These are phyloP conservation scores for Ailanthus altissimus DNA, from an alignment of 345 rosid species.

Conservation along the genomic window DNA sequence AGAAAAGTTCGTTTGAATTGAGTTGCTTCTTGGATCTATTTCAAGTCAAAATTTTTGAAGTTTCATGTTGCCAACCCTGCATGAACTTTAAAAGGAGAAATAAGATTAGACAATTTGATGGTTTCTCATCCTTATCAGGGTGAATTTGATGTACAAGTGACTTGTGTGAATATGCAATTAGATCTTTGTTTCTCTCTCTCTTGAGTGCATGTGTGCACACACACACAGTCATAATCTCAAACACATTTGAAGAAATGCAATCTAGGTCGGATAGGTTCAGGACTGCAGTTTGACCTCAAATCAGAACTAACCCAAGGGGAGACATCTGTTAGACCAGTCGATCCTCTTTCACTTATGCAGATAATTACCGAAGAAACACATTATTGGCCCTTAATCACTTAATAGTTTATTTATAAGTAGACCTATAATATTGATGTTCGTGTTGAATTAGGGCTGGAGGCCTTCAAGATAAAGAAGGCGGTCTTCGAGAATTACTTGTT, in stretches of 20 bases:
- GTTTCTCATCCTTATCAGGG: not conserved
- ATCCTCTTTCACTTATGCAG: not conserved
- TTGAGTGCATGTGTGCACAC: too few relatives aligned
- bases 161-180: not conserved
- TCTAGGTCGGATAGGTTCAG: not conserved
- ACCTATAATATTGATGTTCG: not conserved
- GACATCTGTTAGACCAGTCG: not conserved
- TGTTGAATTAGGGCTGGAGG: conserved; percentile 80
- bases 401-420: not conserved
- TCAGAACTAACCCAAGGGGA: not conserved
- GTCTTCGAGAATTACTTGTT: conserved; percentile 71
- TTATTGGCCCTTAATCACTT: not conserved
- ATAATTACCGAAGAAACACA: not conserved
- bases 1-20: not conserved
- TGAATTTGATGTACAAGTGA: not conserved
- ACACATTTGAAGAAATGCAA: not conserved
- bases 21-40: not conserved
- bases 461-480: conserved; percentile 89
- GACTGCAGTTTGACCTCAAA: not conserved
- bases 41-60: not conserved
- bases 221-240: not conserved
- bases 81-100: not conserved
- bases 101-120: not conserved
- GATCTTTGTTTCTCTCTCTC: not conserved
- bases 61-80: not conserved